phyloP scores from a whole-genome alignment of 495 filamentous ascomycete genomes.

The Podospora fimiseda region DNA sequence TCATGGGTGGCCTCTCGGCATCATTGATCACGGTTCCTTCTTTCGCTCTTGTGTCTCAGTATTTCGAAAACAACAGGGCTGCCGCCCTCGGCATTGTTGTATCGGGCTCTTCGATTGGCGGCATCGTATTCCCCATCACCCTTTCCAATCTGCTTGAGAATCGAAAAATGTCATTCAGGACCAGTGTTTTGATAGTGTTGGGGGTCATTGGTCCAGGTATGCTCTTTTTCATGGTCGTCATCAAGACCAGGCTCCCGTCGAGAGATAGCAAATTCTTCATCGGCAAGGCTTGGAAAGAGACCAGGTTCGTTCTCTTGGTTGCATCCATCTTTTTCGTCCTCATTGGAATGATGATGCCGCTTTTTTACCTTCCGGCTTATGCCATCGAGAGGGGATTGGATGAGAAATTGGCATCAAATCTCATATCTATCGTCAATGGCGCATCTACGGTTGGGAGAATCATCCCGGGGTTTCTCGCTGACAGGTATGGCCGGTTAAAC shows the following conservation, averaged over 20 bases:
- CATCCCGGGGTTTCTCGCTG: constrained; percentile 48
- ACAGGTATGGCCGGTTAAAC: constrained; percentile 50
- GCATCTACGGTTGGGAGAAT: constrained; percentile 52
- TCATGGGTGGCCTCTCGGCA: constrained; percentile 48
- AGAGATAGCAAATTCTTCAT: constrained; percentile 39
- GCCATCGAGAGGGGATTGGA: constrained; percentile 43
- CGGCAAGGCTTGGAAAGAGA: constrained; percentile 33
- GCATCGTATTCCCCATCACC: constrained; percentile 45
- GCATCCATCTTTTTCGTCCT: constrained; percentile 37
- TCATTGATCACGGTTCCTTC: constrained; percentile 46
- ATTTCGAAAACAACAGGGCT: constrained; percentile 48
- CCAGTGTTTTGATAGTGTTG: too few relatives aligned
- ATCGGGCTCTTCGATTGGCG: constrained; percentile 52
- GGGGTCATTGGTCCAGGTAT: constrained; percentile 46
- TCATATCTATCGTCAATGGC: constrained; percentile 47
- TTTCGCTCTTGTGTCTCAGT: constrained; percentile 47
- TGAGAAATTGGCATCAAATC: constrained; percentile 46
- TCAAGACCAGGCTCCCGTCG: constrained; percentile 42
- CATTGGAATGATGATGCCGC: constrained; percentile 49
- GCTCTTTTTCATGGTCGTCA: constrained; percentile 32
- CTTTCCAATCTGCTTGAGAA: constrained; percentile 37
- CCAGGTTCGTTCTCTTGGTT: constrained; percentile 32
- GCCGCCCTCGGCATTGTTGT: constrained; percentile 50
- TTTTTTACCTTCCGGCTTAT: constrained; percentile 53
- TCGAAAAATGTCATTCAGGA: constrained; percentile 43